These are phyloP conservation scores for Leccinellum luteum DNA, from an alignment of 768 basidiomycete genomes.

Conservation along the genomic window DNA sequence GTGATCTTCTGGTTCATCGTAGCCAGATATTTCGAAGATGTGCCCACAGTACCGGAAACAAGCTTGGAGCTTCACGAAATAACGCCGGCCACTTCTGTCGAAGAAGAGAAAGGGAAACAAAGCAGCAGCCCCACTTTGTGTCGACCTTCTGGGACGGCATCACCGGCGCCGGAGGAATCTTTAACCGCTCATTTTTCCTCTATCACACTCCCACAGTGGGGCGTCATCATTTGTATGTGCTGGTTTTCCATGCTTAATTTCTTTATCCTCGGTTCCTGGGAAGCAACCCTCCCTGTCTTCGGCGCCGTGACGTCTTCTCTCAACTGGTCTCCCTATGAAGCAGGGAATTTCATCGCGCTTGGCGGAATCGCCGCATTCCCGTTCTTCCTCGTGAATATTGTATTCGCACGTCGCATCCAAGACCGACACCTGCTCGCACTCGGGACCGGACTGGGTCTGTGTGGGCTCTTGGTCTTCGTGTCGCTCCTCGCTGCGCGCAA, in stretches of 20 bases:
- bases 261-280: constrained; percentile 33
- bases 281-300: constrained; percentile 66
- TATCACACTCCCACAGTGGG: neutral
- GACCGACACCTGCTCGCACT: constrained; percentile 57
- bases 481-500: constrained; percentile 41
- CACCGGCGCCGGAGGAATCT: neutral
- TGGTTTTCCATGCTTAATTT: constrained; percentile 74
- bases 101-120: constrained; percentile 15
- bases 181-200: neutral
- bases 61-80: constrained; percentile 10
- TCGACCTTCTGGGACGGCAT: neutral
- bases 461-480: constrained; percentile 53
- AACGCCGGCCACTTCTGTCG: constrained; percentile 27
- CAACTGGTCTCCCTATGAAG: constrained; percentile 57
- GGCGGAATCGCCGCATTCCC: constrained; percentile 62
- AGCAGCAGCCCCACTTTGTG: neutral
- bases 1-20: neutral
- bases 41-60: constrained; percentile 22
- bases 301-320: constrained; percentile 42
- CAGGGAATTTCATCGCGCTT: constrained; percentile 70
- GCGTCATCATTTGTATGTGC: constrained; percentile 53
- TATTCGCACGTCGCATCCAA: constrained; percentile 54
- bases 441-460: constrained; percentile 49
- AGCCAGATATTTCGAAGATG: constrained; percentile 34
- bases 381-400: constrained; percentile 61